phyloP scores from a whole-genome alignment of 75 land plant genomes.

The Picea glauca region DNA sequence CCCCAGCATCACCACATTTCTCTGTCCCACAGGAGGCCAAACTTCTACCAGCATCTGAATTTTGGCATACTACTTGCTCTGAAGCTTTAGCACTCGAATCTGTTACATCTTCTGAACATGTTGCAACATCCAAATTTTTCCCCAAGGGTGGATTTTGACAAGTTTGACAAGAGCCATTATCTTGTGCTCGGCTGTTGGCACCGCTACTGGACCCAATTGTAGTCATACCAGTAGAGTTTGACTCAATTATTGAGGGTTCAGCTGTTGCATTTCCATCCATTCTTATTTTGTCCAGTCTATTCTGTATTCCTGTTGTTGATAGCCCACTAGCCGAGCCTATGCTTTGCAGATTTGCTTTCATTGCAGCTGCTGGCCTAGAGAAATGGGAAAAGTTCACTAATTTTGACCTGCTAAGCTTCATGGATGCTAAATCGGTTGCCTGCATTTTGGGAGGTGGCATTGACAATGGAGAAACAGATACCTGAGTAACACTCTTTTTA shows the following conservation, averaged over 20 bases:
- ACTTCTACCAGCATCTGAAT: conserved; percentile 13
- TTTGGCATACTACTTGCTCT: conserved; percentile 18
- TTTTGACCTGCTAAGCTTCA: conserved; percentile 6
- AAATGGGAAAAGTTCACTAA: conserved; percentile 19
- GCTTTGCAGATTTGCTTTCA: conserved; percentile 18
- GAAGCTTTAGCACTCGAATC: conserved; percentile 2
- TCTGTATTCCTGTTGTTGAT: neutral
- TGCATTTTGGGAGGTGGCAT: conserved; percentile 28
- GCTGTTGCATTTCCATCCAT: conserved; percentile 24
- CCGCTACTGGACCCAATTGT: conserved; percentile 42
- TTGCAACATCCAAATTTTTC: conserved; percentile 9
- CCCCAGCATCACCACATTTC: conserved; percentile 27
- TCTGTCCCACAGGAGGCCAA: conserved; percentile 13
- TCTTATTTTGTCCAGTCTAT: neutral
- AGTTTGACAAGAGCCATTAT: conserved; percentile 10
- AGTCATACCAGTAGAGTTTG: conserved; percentile 9
- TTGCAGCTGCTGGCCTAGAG: conserved; percentile 23
- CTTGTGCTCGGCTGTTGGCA: conserved; percentile 30
- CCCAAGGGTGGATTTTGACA: neutral
- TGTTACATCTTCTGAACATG: conserved; percentile 13
- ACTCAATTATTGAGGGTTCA: conserved; percentile 6
- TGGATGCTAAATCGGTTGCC: neutral
- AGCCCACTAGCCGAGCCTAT: conserved; percentile 12
- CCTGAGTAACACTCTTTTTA: neutral
- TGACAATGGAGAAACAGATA: neutral